These are phyloP conservation scores for Mycena kentingensis DNA, from an alignment of 768 basidiomycete genomes.

Conservation along the genomic window DNA sequence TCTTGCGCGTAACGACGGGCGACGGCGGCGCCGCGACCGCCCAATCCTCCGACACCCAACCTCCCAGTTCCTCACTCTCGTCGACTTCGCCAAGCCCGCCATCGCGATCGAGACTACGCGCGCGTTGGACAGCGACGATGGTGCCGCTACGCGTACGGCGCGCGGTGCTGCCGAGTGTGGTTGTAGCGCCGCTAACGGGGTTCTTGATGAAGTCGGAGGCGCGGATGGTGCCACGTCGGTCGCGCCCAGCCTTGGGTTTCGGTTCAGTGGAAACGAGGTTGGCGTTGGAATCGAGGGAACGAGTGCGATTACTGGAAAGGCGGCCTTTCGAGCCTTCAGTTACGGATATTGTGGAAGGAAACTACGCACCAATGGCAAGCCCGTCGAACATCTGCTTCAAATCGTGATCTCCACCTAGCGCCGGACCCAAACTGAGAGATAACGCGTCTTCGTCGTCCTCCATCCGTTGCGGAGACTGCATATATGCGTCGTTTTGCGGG, in stretches of 20 bases:
- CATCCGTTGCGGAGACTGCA: neutral
- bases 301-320: slow-evolving; percentile 19
- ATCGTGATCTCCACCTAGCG: slow-evolving; percentile 5
- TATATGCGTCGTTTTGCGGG: slow-evolving; percentile 17
- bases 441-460: slow-evolving; percentile 15
- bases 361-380: slow-evolving; percentile 20
- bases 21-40: slow-evolving; percentile 42
- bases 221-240: slow-evolving; percentile 52
- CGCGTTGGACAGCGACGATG: slow-evolving; percentile 23
- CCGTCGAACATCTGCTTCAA: slow-evolving; percentile 24
- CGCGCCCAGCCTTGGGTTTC: slow-evolving; percentile 27
- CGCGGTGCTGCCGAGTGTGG: slow-evolving; percentile 13
- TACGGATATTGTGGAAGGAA: neutral
- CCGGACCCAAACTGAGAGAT: slow-evolving; percentile 3
- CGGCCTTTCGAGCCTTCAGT: slow-evolving; percentile 13
- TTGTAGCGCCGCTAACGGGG: slow-evolving; percentile 25
- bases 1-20: slow-evolving; percentile 33
- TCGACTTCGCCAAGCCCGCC: slow-evolving; percentile 19
- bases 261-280: neutral
- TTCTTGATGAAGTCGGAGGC: slow-evolving; percentile 44
- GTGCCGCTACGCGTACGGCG: slow-evolving; percentile 37
- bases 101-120: slow-evolving; percentile 1
- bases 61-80: slow-evolving; percentile 18
- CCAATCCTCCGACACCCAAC: slow-evolving; percentile 34
- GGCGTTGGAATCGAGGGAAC: slow-evolving; percentile 25